Conservation (phyloP, 148 eudicot genomes). For the Rhododendron ferrugineum region DNA sequence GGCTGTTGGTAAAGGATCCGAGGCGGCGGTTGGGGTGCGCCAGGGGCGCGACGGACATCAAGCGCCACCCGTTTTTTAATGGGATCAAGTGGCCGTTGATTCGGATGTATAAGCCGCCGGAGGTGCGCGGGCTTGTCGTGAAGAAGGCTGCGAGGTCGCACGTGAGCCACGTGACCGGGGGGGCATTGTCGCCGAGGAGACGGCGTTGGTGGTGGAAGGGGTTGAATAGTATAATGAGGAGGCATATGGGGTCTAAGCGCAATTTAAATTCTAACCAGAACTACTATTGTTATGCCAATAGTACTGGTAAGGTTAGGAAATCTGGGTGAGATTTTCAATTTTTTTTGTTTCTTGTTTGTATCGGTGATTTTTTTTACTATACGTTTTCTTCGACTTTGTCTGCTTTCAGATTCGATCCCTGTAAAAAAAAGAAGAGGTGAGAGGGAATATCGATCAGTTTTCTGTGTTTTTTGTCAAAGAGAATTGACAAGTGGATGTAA, state of each 20-base stretch:
- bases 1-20: conserved; percentile 57
- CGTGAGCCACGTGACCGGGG: conserved; percentile 30
- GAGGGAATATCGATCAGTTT: not conserved
- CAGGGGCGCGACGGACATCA: conserved; percentile 74
- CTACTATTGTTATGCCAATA: conserved; percentile 22
- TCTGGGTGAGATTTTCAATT: not conserved
- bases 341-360: not conserved
- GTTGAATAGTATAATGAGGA: conserved; percentile 28
- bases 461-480: not conserved
- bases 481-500: not conserved
- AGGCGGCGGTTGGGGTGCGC: conserved; percentile 50
- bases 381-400: not conserved
- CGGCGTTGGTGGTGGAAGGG: conserved; percentile 59
- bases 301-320: conserved; percentile 13
- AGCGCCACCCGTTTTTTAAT: conserved; percentile 63
- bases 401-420: not conserved
- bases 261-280: conserved; percentile 27
- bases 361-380: not conserved
- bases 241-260: conserved; percentile 31
- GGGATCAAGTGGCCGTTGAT: conserved; percentile 83
- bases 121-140: conserved; percentile 51
- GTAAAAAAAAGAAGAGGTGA: not conserved
- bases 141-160: conserved; percentile 29
- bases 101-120: conserved; percentile 63
- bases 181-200: conserved; percentile 19